Conservation (phyloP, 352 stramenopile species). For the Phytophthora colocasiae region DNA sequence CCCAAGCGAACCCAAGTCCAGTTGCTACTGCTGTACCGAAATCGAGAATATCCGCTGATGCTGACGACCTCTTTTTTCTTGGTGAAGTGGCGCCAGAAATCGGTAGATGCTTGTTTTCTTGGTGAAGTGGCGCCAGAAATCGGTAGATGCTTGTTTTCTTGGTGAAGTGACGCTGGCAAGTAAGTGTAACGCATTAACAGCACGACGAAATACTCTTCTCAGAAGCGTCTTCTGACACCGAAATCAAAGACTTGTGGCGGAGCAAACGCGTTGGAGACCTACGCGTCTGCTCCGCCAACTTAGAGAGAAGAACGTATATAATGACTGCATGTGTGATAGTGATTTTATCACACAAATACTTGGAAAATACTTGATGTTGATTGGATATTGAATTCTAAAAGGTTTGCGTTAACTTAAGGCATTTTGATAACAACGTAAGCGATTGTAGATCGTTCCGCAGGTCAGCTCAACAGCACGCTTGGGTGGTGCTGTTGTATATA, state of each 20-base stretch:
- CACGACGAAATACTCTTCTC: not conserved
- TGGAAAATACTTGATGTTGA: too few species aligned
- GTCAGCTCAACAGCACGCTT: too few species aligned
- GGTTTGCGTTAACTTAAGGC: too few species aligned
- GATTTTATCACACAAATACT: too few species aligned
- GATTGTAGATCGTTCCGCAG: too few species aligned
- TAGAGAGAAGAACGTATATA: not conserved
- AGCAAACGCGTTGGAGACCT: not conserved
- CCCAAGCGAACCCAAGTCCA: slow-evolving; percentile 14
- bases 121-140: slow-evolving; percentile 7
- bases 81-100: slow-evolving; percentile 6
- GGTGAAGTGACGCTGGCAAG: slow-evolving; percentile 5
- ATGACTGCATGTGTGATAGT: too few species aligned
- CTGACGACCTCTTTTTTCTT: not conserved
- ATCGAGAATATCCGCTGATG: slow-evolving; percentile 15
- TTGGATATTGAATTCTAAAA: too few species aligned
- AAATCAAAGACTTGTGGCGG: not conserved
- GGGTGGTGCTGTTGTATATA: too few species aligned
- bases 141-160: slow-evolving; percentile 6
- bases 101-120: slow-evolving; percentile 4
- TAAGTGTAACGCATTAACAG: not conserved
- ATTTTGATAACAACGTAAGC: too few species aligned
- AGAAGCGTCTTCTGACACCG: slow-evolving; percentile 15
- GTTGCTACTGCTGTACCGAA: slow-evolving; percentile 12
- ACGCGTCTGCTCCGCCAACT: too few species aligned